Evolutionary conservation across 2,329 filamentous ascomycete genomes (phyloP), one percentile per base, ranked within the genome.

Genomic region (Exophiala viscosa): DNA sequence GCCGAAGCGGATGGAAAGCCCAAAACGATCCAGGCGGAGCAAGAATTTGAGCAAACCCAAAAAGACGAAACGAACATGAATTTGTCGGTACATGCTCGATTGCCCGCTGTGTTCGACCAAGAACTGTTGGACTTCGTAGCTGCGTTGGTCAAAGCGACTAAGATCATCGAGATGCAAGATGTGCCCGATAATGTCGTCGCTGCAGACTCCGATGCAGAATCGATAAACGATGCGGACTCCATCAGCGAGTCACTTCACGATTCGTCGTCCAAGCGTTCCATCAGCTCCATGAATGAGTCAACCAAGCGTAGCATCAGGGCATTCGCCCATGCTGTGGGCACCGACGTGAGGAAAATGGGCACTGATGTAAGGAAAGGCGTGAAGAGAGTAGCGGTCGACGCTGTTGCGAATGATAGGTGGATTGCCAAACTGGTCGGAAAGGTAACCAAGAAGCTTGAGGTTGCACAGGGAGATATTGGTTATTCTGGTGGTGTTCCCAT

Each of bases 91-190:
- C 77, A 80, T 52, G 76, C 68, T 3, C 71, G 73, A 38, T 64
- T 81, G 1, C 78, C 78, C 0, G 74, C 75, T 1, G 65, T 68
- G 3, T 77, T 80, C 54, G 71, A 78, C 52, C 77, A 80, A 54
- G 71, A 73, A 15, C 66, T 81, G 3, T 72, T 81, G 46, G 74
- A 78, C 58, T 81, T 79, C 62, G 66, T 75, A n/a, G 77, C 77
- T 1, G 76, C 77, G 1, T 66, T 80, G 1, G 72, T 80, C n/a
- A 81, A 81, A 60, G 77, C 78, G 0, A 79, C 73, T n/a, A 81
- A 81, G 56, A 70, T 81, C 34, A 76, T 80, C 41, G 78, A 81
- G 58, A 66, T 75, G 20, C 76, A 80, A 59, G 77, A 74, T 52
- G 71, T 72, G 15, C 66, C 53, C 2, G 60, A 59, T 10, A 56